Base-by-base conservation (phyloP, 164 flowering plant genomes). In the Umbilicus rupestris region DNA sequence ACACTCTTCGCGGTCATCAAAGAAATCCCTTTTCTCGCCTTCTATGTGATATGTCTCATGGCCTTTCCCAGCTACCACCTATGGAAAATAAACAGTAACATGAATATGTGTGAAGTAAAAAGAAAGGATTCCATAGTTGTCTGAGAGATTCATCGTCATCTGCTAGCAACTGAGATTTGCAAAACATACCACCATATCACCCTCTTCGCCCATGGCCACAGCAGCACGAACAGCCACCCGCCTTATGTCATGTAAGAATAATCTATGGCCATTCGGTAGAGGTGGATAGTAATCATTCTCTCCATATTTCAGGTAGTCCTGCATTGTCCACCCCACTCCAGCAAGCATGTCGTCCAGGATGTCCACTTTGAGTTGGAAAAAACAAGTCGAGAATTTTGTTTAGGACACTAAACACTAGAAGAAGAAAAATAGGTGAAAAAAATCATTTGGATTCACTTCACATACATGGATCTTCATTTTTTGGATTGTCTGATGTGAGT, bases 131-230 rank as follows among this genome's bases (percentile, higher is more conserved):
- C 35, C 28, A 29, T 30, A 49, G 19, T 1, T 10, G 7, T 35
- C 39, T n/a, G 62, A 22, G 19, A 41, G 60, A 22, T 31, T 39
- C 41, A 16, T 45, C 7, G 65, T 30, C 10, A 39, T 73, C 14
- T 20, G 41, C 30, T 33, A 24, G 24, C 2, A 66, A 58, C 1
- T 15, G 62, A 57, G 59, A 69, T n/a, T 55, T 45, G 52, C 42
- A 63, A 70, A 29, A 87, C 98, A 85, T 94, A 94, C 98, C 73
- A 94, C 93, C 82, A 90, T 74, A 75, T 94, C 99, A 22, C 97
- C 99, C 81, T 94, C 99, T 79, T 94, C 99, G 0, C 97, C 99
- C 99, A 94, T 91, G 69, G 99, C 99, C 72, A 91, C 97, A 39
- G 96, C 99, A 72, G 84, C 79, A 44, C 97, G 88, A 42, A 94